Percentiles rank a stretch among this genome's conserved stretches.
Conservation (phyloP, 129 eudicot species). For the Centella asiatica region DNA sequence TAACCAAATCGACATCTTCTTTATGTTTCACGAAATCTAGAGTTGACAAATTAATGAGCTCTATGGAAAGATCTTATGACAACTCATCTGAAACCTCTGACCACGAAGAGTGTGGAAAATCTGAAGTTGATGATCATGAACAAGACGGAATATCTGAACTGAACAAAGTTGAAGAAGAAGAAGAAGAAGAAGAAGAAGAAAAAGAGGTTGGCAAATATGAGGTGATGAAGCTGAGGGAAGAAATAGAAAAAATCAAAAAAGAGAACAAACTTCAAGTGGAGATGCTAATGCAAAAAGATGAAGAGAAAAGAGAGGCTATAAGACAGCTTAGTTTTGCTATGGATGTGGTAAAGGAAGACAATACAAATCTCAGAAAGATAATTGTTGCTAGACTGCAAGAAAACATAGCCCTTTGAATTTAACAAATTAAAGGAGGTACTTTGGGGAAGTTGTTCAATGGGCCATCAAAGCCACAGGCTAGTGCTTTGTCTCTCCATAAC, state of each 20-base stretch:
- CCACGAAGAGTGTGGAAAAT: slow-evolving; percentile 42
- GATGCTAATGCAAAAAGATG: slow-evolving; percentile 55
- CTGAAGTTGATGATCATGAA: slow-evolving; percentile 47
- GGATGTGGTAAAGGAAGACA: slow-evolving; percentile 67
- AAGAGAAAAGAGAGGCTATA: slow-evolving; percentile 82
- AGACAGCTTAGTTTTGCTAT: slow-evolving; percentile 73
- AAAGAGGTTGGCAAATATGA: slow-evolving; percentile 24
- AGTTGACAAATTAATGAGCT: slow-evolving; percentile 29
- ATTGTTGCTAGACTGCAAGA: slow-evolving; percentile 29
- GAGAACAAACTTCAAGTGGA: slow-evolving; percentile 55
- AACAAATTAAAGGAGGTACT: slow-evolving; percentile 42
- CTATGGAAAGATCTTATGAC: slow-evolving; percentile 55
- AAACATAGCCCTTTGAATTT: slow-evolving; percentile 29
- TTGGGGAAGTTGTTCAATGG: slow-evolving; percentile 46
- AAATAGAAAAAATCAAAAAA: slow-evolving; percentile 40
- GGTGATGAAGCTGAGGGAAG: slow-evolving; percentile 43
- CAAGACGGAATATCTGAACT: no score
- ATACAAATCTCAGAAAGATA: slow-evolving; percentile 36
- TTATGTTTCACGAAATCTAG: slow-evolving; percentile 35
- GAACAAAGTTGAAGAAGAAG: no score
- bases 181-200: no score
- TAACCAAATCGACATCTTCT: slow-evolving; percentile 37
- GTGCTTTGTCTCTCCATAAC: slow-evolving; percentile 32
- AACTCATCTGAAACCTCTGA: slow-evolving; percentile 53
- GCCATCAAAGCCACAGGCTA: slow-evolving; percentile 18